Evolutionary conservation across 441 rosid genomes (phyloP), one percentile per base, ranked within the genome.

Genomic region (Aquilaria agallochum): DNA sequence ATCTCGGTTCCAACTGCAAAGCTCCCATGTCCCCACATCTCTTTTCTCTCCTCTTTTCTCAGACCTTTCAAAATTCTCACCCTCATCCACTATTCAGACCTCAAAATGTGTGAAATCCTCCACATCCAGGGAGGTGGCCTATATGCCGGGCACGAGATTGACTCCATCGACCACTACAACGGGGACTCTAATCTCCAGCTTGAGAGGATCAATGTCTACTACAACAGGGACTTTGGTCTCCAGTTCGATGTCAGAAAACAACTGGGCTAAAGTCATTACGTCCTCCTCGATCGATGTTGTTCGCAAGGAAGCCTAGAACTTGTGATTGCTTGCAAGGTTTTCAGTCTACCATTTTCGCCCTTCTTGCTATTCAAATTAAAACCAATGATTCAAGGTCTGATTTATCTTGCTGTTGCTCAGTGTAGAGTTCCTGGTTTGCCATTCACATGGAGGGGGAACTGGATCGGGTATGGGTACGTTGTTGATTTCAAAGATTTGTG

Each of bases 61-160:
- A 20, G 27, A 20, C 27, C 27, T 20, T 20, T 20, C 27, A 20
- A 20, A 20, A 20, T 20, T 20, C 27, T 20, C 27, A 20, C 27
- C 27, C 27, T 20, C 27, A 20, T 20, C 27, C 27, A 20, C 27
- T 20, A 20, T 20, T 20, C 27, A 20, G 27, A 20, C 27, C 27
- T 20, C 27, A 51, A 70, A 60, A 70, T 75, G 79, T 61, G 73
- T 0, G 76, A 65, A 65, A 73, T 68, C 57, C 73, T 73, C 30
- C 72, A 65, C 70, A 72, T 75, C 15, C 76, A 75, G 59, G 69
- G 76, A 42, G 76, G 72, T 74, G 11, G 67, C 71, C 55, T 72
- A 74, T 72, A 74, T 55, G 76, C 66, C 46, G 79, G 72, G 31
- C 79, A 75, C 0, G 71, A 74, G 6, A 75, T 75, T 48, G 79